phyloP scores from a whole-genome alignment of 345 rosid genomes.

The Noccaea bulbosa region DNA sequence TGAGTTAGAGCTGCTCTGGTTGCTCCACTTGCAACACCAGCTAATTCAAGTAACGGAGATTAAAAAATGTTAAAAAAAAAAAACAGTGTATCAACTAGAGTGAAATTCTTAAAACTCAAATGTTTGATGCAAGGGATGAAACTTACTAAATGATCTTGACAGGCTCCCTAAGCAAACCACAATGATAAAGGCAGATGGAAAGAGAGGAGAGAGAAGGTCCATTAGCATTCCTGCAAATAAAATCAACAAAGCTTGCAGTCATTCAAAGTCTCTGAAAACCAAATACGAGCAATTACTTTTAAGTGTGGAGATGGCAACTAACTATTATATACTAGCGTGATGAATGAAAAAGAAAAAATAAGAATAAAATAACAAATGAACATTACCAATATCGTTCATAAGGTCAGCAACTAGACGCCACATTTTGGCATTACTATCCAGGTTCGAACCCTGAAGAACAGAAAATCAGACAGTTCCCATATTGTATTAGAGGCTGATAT shows the following conservation, averaged over 20 bases:
- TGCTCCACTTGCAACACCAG: conserved; percentile 99
- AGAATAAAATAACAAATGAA: conserved; percentile 15
- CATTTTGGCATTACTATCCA: conserved; percentile 94
- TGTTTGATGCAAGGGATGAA: conserved; percentile 20
- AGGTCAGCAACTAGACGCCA: conserved; percentile 97
- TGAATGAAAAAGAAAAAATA: neutral
- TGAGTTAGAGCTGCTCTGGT: conserved; percentile 98
- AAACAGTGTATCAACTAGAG: neutral
- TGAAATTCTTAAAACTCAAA: neutral
- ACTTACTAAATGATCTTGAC: conserved; percentile 94
- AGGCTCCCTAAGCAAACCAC: conserved; percentile 94
- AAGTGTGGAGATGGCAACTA: conserved; percentile 8
- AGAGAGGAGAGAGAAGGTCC: conserved; percentile 94
- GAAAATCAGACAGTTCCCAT: conserved; percentile 11
- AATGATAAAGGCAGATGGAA: conserved; percentile 86
- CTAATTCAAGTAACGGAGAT: conserved; percentile 44
- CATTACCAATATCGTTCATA: conserved; percentile 92
- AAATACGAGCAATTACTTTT: neutral
- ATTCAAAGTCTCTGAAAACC: conserved; percentile 20
- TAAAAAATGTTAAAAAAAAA: neutral
- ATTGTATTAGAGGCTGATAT: conserved; percentile 1
- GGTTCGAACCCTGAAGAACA: conserved; percentile 74
- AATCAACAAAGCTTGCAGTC: conserved; percentile 26
- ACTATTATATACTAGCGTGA: neutral
- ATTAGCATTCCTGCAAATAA: conserved; percentile 89